These are phyloP conservation scores for Nigrospora sphaerica DNA, from an alignment of 2,329 filamentous ascomycete species.

Conservation along the genomic window DNA sequence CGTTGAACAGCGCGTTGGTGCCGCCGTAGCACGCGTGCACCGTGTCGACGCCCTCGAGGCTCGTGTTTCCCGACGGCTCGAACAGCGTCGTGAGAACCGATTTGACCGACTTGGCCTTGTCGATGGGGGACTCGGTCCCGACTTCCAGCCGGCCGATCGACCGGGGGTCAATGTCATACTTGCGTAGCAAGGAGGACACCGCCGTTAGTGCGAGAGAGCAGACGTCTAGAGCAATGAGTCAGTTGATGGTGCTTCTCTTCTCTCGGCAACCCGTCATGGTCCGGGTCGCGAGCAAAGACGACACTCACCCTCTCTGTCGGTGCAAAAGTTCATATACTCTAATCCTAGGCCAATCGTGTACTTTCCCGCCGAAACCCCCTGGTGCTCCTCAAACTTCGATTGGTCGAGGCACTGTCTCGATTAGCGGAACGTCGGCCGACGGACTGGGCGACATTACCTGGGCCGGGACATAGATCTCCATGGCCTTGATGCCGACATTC, in stretches of 20 bases:
- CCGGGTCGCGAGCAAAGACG: not conserved
- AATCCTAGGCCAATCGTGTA: not conserved
- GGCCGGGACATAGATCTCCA: not conserved
- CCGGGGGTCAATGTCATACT: slow-evolving; percentile 43
- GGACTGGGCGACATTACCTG: not conserved
- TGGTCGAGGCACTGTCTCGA: not conserved
- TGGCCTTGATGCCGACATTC: not conserved
- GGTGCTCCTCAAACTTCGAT: not conserved
- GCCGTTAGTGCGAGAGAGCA: slow-evolving; percentile 45
- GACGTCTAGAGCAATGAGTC: slow-evolving; percentile 29
- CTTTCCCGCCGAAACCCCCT: not conserved
- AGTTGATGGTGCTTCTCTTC: not conserved
- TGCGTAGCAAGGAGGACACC: slow-evolving; percentile 41
- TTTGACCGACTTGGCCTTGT: slow-evolving; percentile 50
- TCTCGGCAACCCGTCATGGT: too few relatives aligned
- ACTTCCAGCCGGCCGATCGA: slow-evolving; percentile 44
- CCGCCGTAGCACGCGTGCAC: slow-evolving; percentile 48
- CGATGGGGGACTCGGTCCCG: slow-evolving; percentile 44
- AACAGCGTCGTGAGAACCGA: slow-evolving; percentile 47
- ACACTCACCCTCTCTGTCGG: not conserved
- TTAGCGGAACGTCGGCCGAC: not conserved
- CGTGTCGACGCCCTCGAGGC: slow-evolving; percentile 45
- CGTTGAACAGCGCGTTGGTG: slow-evolving; percentile 47
- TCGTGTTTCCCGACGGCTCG: slow-evolving; percentile 36
- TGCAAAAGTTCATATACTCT: not conserved